Evolutionary conservation across 352 stramenopile species (phyloP), one percentile per base, ranked within the genome.

Genomic region (Pythium aquatile): DNA sequence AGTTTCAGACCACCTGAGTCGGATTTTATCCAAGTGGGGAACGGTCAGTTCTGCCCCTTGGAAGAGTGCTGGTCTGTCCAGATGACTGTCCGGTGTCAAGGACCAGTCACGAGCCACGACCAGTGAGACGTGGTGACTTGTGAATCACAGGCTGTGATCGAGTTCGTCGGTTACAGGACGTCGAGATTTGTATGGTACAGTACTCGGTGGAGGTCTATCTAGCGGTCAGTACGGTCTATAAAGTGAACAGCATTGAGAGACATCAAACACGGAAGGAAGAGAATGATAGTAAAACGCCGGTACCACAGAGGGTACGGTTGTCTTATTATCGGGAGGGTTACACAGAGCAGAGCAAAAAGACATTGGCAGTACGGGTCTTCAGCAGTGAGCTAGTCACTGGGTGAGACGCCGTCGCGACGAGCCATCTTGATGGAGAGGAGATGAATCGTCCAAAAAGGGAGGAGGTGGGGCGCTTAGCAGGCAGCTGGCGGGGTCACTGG

Each of bases 391-490:
- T 46, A 46, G 39, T n/a, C n/a, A n/a, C 39, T 46, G 39, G 3
- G 39, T 5, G 17, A 46, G 39, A 11, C 10, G 16, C 39, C 39
- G 39, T 46, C 39, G 9, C 39, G 39, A 46, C 39, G 39, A 46
- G 17, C 6, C 39, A 46, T 46, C 39, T 46, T 46, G 10, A 46
- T 46, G 39, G 5, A 9, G 32, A 37, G 10, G 39, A 46, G 39
- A 46, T 46, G 39, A 46, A 46, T 46, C 39, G 39, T 46, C 39
- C 39, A 46, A 46, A 46, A 46, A 46, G 39, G 39, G 16, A 46
- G 17, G 39, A n/a, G 9, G 39, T n/a, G n/a, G 10, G 39, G 17
- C 39, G 10, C 39, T 46, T 46, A 46, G 39, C 39, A 46, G 6
- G 39, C 39, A 5, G 39, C 10, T n/a, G 39, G 16, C 16, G 39